Evolutionary conservation across 352 stramenopile genomes (phyloP).

Genomic region (Pythium myriotylum): DNA sequence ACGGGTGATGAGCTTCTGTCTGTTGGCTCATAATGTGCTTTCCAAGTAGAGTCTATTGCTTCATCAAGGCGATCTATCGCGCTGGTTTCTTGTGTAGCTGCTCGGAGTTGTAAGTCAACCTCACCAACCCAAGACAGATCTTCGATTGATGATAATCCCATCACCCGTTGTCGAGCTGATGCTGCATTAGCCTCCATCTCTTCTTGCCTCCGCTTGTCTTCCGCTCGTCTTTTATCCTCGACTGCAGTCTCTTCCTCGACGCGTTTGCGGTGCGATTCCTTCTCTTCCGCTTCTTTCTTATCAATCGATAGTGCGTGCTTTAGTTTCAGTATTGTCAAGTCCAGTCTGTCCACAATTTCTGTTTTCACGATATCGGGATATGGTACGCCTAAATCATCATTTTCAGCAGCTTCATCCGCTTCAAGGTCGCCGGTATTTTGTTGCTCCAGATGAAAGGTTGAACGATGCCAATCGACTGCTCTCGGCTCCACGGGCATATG

Average conservation of each 20-base stretch:
- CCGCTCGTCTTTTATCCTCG: slow-evolving; percentile 17
- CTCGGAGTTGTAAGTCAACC: slow-evolving; percentile 23
- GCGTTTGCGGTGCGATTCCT: slow-evolving; percentile 7
- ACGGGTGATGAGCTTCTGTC: not conserved
- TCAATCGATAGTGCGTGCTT: slow-evolving; percentile 55
- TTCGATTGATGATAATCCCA: slow-evolving; percentile 52
- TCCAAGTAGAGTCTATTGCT: not conserved
- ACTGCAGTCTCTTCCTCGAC: slow-evolving; percentile 4
- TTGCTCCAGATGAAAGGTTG: slow-evolving; percentile 19
- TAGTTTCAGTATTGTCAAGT: slow-evolving; percentile 70
- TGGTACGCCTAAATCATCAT: not conserved
- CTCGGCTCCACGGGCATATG: not conserved
- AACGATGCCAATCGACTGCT: slow-evolving; percentile 31
- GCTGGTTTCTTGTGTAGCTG: not conserved
- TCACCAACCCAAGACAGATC: slow-evolving; percentile 44
- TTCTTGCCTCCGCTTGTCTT: slow-evolving; percentile 30
- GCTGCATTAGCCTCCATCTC: slow-evolving; percentile 38
- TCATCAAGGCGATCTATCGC: slow-evolving; percentile 18
- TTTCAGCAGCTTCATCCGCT: not conserved
- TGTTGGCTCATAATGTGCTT: not conserved
- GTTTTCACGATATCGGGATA: slow-evolving; percentile 47
- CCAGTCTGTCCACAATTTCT: slow-evolving; percentile 56
- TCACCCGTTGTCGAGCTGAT: slow-evolving; percentile 43
- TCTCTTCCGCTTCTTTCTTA: slow-evolving; percentile 49
- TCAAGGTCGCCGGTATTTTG: not conserved